Conservation (phyloP, 129 eudicot genomes). For the Chrysanthemum lavandulifolium region DNA sequence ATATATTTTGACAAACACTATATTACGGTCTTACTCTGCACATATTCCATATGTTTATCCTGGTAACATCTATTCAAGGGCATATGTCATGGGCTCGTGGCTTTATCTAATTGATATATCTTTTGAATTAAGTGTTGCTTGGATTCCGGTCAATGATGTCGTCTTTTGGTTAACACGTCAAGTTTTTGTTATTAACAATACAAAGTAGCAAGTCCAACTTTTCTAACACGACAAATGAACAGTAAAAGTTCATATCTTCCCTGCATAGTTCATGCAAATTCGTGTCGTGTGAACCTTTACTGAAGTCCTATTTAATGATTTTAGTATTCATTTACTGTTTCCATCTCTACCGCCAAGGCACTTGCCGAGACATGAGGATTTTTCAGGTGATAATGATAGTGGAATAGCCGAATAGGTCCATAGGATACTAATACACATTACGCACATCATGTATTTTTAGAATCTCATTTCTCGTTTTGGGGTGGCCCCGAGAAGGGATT, state of each 20-base stretch:
- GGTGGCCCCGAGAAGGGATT: not conserved
- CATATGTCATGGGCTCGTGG: not conserved
- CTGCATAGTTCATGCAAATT: not conserved
- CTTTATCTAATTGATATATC: not conserved
- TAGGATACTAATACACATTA: constrained; percentile 5
- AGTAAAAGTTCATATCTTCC: not conserved
- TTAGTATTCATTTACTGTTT: constrained; percentile 1
- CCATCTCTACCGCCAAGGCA: not conserved
- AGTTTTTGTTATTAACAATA: too few species aligned
- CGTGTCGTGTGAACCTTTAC: too few species aligned
- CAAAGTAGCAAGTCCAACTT: too few species aligned
- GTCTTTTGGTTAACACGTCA: not conserved
- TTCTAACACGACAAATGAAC: not conserved
- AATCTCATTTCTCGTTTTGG: not conserved
- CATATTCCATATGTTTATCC: not conserved
- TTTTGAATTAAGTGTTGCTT: not conserved
- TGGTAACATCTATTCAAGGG: not conserved
- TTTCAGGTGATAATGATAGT: not conserved
- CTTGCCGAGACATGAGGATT: constrained; percentile 5
- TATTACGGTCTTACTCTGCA: not conserved
- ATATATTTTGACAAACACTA: not conserved
- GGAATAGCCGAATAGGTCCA: too few species aligned
- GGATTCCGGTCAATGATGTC: not conserved
- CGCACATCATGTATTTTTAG: not conserved
- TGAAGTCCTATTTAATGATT: not conserved